These are phyloP conservation scores for Cerrena zonata DNA, from an alignment of 1,284 basidiomycete genomes.

Conservation along the genomic window DNA sequence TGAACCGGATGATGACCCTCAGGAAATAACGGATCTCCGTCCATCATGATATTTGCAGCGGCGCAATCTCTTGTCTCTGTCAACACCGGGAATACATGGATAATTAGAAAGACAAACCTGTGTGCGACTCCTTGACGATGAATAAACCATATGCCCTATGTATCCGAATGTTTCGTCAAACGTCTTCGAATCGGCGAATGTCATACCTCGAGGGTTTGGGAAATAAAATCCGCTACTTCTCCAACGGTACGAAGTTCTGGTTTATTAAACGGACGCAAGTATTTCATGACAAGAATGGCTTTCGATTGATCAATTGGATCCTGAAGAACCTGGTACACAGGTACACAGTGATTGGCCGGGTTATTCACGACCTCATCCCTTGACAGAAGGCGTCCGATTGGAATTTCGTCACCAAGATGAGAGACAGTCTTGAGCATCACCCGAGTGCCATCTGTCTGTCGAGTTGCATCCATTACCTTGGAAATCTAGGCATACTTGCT, in stretches of 20 bases:
- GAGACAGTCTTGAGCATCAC: not conserved
- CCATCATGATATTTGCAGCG: constrained; percentile 32
- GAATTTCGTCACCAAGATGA: constrained; percentile 10
- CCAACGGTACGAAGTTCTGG: constrained; percentile 21
- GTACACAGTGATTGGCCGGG: constrained; percentile 24
- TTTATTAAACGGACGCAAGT: constrained; percentile 16
- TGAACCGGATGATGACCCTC: constrained; percentile 23
- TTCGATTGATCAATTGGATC: constrained; percentile 8
- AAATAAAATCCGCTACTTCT: constrained; percentile 23
- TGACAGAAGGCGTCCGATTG: constrained; percentile 13
- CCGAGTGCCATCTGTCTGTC: not conserved
- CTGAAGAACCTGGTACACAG: constrained; percentile 19
- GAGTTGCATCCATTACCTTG: constrained; percentile 1
- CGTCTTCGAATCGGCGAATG: not conserved
- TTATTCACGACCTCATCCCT: constrained; percentile 10
- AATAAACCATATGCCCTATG: constrained; percentile 35
- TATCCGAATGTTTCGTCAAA: not conserved
- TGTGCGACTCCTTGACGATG: constrained; percentile 36
- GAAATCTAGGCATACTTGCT: not conserved
- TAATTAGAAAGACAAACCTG: constrained; percentile 21
- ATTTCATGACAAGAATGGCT: constrained; percentile 24
- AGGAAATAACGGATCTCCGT: constrained; percentile 24
- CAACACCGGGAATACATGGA: not conserved
- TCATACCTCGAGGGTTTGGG: constrained; percentile 23
- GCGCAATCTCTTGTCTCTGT: constrained; percentile 30